Conservation (phyloP, 495 filamentous ascomycete genomes). For the Filosporella fistucella region DNA sequence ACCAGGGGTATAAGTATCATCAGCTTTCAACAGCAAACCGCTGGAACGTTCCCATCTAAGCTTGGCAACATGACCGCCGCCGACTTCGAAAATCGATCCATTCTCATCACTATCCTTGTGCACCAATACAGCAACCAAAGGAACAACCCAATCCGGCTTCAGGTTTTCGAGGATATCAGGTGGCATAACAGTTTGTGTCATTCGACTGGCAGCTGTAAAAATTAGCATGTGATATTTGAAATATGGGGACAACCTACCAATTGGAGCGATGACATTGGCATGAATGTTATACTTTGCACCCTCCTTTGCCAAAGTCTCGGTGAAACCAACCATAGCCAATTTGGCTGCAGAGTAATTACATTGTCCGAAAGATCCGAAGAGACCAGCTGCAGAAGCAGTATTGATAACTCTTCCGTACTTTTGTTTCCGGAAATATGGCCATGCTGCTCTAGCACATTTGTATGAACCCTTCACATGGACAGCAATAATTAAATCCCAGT, state of each 20-base stretch:
- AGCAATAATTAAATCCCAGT: constrained; percentile 92
- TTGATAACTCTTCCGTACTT: constrained; percentile 97
- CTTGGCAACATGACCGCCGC: constrained; percentile 91
- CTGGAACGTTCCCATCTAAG: constrained; percentile 91
- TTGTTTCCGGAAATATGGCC: constrained; percentile 97
- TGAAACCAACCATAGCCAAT: constrained; percentile 94
- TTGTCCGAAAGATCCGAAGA: constrained; percentile 96
- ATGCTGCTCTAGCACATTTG: constrained; percentile 94
- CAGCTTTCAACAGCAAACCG: constrained; percentile 86
- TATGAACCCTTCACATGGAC: constrained; percentile 95
- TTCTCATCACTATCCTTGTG: constrained; percentile 85
- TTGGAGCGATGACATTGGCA: constrained; percentile 92
- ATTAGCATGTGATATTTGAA: constrained; percentile 9
- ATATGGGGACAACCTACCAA: constrained; percentile 42
- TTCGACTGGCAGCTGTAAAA: constrained; percentile 71
- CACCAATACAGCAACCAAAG: constrained; percentile 82
- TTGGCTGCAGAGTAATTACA: constrained; percentile 98
- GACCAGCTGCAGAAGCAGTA: constrained; percentile 89
- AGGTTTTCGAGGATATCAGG: constrained; percentile 84
- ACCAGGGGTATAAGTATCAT: constrained; percentile 81
- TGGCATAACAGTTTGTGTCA: constrained; percentile 98
- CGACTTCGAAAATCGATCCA: constrained; percentile 89
- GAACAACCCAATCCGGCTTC: constrained; percentile 95
- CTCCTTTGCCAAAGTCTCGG: constrained; percentile 96
- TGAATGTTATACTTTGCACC: constrained; percentile 98